Percentiles rank a stretch among this genome's conserved stretches.
These are phyloP conservation scores for Pochonia chlamydosporia DNA, from an alignment of 2,329 filamentous ascomycete genomes.

Conservation along the genomic window DNA sequence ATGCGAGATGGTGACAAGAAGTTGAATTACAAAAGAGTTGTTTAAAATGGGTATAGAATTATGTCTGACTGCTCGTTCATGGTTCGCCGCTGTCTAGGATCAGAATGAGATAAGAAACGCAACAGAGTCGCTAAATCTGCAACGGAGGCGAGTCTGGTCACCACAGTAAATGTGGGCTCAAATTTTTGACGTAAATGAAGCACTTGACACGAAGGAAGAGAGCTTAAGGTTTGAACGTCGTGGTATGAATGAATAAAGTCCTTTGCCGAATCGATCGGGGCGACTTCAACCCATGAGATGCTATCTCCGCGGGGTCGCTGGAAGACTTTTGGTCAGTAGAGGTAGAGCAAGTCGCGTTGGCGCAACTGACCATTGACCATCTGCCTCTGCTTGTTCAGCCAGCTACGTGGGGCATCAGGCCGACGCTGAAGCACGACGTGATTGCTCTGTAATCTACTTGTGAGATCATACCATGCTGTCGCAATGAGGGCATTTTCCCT, in stretches of 20 bases:
- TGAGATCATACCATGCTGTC: slow-evolving; percentile 83
- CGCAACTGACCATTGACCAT: slow-evolving; percentile 55
- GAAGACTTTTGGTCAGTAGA: slow-evolving; percentile 33
- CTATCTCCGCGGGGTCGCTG: slow-evolving; percentile 43
- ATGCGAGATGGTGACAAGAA: background rate
- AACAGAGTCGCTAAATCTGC: no score
- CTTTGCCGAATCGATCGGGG: slow-evolving; percentile 2
- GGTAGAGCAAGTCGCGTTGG: slow-evolving; percentile 36
- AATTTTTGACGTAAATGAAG: no score
- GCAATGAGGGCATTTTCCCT: slow-evolving; percentile 74
- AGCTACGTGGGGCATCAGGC: slow-evolving; percentile 71
- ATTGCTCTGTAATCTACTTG: slow-evolving; percentile 73
- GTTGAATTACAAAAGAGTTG: background rate
- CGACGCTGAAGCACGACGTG: slow-evolving; percentile 72
- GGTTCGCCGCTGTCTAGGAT: background rate
- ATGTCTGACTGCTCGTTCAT: background rate
- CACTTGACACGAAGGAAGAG: background rate
- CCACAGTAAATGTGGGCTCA: no score
- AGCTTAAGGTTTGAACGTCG: background rate
- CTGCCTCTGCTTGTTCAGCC: slow-evolving; percentile 77
- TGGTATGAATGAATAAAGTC: background rate
- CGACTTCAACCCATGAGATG: slow-evolving; percentile 27
- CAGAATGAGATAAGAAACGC: no score
- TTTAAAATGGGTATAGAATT: slow-evolving; percentile 2
- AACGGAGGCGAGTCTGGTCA: no score